Conservation (phyloP, 2,329 filamentous ascomycete species). For the Curvularia sp. region DNA sequence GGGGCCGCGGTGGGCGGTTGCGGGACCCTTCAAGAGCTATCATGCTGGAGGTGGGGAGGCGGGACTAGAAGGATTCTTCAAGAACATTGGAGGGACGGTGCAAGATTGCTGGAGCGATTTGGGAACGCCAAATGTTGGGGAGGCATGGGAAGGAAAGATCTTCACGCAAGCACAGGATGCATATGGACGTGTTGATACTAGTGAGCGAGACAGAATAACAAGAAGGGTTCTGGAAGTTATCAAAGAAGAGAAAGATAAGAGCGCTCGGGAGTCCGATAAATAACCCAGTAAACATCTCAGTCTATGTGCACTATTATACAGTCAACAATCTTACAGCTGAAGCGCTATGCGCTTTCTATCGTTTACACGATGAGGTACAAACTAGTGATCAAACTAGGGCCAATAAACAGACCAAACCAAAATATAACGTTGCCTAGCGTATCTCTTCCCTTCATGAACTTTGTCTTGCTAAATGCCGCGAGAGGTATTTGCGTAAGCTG, state of each 20-base stretch:
- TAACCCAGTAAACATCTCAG: background rate
- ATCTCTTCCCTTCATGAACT: conserved; percentile 67
- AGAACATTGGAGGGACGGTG: conserved; percentile 64
- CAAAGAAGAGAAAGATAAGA: conserved; percentile 33
- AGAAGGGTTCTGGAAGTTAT: conserved; percentile 52
- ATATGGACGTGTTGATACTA: conserved; percentile 56
- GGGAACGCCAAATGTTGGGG: conserved; percentile 53
- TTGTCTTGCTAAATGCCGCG: conserved; percentile 70
- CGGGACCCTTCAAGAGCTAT: conserved; percentile 66
- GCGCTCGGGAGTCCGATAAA: background rate
- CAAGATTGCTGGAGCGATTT: conserved; percentile 62
- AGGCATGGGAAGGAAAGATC: conserved; percentile 56
- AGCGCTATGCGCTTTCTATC: background rate
- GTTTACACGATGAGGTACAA: conserved; percentile 58
- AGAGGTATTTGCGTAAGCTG: conserved; percentile 79
- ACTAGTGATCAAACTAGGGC: conserved; percentile 68
- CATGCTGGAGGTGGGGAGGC: conserved; percentile 64
- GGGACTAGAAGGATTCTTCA: conserved; percentile 61
- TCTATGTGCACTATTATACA: background rate
- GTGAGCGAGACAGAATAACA: conserved; percentile 53
- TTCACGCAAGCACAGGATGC: conserved; percentile 55
- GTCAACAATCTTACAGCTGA: background rate
- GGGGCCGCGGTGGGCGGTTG: conserved; percentile 36
- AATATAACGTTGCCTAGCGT: conserved; percentile 77
- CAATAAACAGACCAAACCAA: conserved; percentile 80